Evolutionary conservation across 2,329 filamentous ascomycete species (phyloP).

Genomic region (Penicillium frequentans): DNA sequence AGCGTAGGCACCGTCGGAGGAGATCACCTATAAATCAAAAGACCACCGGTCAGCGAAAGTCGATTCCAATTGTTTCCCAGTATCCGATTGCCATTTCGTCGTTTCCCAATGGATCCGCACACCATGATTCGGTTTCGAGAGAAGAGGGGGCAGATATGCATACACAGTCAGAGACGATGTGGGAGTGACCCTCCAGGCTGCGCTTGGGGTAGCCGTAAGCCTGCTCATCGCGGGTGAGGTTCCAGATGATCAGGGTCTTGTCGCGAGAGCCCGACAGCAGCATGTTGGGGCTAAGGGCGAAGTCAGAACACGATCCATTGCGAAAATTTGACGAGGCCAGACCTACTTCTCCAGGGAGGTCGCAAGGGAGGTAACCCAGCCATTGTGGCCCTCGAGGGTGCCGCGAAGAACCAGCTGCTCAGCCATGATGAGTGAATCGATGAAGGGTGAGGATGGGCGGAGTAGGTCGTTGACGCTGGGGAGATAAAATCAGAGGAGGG

Average conservation of each 20-base stretch:
- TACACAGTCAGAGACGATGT: slow-evolving; percentile 99
- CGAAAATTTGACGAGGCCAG: slow-evolving; percentile 17
- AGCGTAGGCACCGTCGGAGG: slow-evolving; percentile 98
- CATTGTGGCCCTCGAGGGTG: slow-evolving; percentile 98
- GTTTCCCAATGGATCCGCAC: slow-evolving; percentile 7
- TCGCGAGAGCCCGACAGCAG: slow-evolving; percentile 96
- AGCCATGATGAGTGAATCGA: slow-evolving; percentile 64
- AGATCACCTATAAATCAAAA: slow-evolving; percentile 74
- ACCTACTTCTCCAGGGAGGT: slow-evolving; percentile 98
- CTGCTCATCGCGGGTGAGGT: slow-evolving; percentile 97
- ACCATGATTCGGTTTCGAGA: slow-evolving; percentile 1
- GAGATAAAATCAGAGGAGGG: slow-evolving; percentile 42
- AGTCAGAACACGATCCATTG: slow-evolving; percentile 39
- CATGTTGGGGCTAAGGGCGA: slow-evolving; percentile 82
- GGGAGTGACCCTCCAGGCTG: slow-evolving; percentile 96
- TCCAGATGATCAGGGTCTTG: slow-evolving; percentile 99
- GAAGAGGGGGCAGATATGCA: slow-evolving; percentile 44
- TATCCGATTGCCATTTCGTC: background rate
- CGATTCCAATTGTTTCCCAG: slow-evolving; percentile 6
- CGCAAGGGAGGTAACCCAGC: slow-evolving; percentile 98
- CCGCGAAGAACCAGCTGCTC: slow-evolving; percentile 95
- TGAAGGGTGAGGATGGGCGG: slow-evolving; percentile 42
- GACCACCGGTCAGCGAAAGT: slow-evolving; percentile 30
- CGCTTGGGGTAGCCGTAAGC: slow-evolving; percentile 99
- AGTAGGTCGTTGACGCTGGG: slow-evolving; percentile 43